phyloP scores from a whole-genome alignment of 495 filamentous ascomycete genomes.

The Penicillium longicatenatum region DNA sequence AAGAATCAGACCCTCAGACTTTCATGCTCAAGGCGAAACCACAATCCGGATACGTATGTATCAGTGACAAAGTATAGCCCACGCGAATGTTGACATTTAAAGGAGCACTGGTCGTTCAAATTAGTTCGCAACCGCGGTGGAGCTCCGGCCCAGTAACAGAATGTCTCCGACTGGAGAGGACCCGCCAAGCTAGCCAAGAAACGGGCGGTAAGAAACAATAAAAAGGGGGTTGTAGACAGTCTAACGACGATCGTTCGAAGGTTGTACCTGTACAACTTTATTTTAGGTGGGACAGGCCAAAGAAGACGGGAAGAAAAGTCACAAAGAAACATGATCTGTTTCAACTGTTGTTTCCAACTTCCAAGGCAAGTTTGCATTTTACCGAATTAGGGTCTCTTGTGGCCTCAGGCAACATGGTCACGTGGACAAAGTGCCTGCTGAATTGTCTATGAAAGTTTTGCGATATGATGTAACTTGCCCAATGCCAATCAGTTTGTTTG shows the following conservation, averaged over 20 bases:
- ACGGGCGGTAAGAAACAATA: conserved; percentile 19
- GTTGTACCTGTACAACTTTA: not conserved
- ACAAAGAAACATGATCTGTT: not conserved
- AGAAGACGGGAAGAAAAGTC: not conserved
- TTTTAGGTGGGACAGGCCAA: not conserved
- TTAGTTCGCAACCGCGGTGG: conserved; percentile 35
- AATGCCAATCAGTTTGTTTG: no score
- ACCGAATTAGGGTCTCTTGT: not conserved
- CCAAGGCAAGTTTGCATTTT: not conserved
- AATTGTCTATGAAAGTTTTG: not conserved
- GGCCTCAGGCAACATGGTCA: not conserved
- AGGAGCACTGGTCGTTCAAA: conserved; percentile 30
- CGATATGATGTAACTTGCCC: no score
- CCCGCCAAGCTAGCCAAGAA: conserved; percentile 31
- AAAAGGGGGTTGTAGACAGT: conserved; percentile 11
- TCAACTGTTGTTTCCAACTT: not conserved
- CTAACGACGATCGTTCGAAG: not conserved
- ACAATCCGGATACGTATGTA: not conserved
- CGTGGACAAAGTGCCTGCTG: not conserved
- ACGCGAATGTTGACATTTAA: conserved; percentile 28
- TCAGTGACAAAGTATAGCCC: conserved; percentile 5
- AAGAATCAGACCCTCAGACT: conserved; percentile 5
- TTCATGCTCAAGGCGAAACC: conserved; percentile 15
- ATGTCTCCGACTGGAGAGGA: conserved; percentile 30
- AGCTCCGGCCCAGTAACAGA: conserved; percentile 30